Percentiles rank a stretch among this genome's conserved stretches.
Conservation (phyloP, 2,329 filamentous ascomycete genomes). For the Ophiosphaerella narmari region DNA sequence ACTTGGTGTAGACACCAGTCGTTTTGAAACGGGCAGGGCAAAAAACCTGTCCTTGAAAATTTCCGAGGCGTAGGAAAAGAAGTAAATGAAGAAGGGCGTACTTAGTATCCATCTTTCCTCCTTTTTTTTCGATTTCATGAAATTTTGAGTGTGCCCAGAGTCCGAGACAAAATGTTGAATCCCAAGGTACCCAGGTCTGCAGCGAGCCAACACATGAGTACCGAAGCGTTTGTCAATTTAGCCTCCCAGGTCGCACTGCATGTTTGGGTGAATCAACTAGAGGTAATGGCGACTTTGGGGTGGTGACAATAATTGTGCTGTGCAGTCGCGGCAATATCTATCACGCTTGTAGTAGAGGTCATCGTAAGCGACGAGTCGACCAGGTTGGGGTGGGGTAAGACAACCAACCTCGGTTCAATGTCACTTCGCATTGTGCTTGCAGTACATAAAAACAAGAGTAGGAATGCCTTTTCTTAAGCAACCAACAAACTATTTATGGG, state of each 20-base stretch:
- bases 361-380: conserved; percentile 1
- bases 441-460: not conserved
- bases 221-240: too few species aligned
- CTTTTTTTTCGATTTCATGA: too few species aligned
- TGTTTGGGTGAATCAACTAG: too few species aligned
- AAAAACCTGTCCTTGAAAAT: conserved; percentile 3
- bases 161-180: too few species aligned
- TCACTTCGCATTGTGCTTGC: not conserved
- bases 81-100: not conserved
- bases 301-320: not conserved
- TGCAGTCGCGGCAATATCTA: not conserved
- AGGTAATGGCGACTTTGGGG: too few species aligned
- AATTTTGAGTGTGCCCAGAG: too few species aligned
- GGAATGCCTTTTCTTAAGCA: not conserved
- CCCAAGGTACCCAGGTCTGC: too few species aligned
- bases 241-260: too few species aligned
- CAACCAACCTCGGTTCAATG: conserved; percentile 15
- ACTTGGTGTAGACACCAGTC: conserved; percentile 6
- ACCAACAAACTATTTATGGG: too few species aligned
- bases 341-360: too few species aligned
- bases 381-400: conserved; percentile 11
- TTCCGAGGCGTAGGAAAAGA: not conserved
- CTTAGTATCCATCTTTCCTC: not conserved
- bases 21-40: conserved; percentile 22
- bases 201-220: too few species aligned